Evolutionary conservation across 148 eudicot species (phyloP).

Genomic region (Rhododendron molle): DNA sequence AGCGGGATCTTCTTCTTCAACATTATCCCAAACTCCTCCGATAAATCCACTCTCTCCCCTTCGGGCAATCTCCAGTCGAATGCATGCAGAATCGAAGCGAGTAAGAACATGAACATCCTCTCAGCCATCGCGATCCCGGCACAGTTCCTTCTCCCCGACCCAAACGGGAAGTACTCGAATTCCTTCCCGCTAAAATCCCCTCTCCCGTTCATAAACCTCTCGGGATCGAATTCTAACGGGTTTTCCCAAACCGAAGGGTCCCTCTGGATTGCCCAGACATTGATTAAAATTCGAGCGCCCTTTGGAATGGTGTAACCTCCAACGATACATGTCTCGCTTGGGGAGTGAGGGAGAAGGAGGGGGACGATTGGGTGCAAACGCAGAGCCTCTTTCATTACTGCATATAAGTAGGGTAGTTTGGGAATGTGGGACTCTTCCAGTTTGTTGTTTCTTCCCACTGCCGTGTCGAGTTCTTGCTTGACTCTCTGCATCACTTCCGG

Average conservation of each 20-base stretch:
- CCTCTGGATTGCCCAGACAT: constrained; percentile 55
- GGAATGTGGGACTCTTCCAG: constrained; percentile 62
- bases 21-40: constrained; percentile 63
- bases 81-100: constrained; percentile 57
- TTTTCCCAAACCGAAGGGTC: constrained; percentile 54
- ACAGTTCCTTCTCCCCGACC: constrained; percentile 71
- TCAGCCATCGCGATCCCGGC: constrained; percentile 54
- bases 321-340: constrained; percentile 30
- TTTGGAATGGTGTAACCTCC: constrained; percentile 55
- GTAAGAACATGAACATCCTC: constrained; percentile 40
- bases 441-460: constrained; percentile 34
- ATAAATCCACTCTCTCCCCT: constrained; percentile 40
- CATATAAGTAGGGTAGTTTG: constrained; percentile 43
- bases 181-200: constrained; percentile 47
- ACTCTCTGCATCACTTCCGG: constrained; percentile 42
- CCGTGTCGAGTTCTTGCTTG: constrained; percentile 46
- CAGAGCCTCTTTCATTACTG: constrained; percentile 47
- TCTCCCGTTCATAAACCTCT: constrained; percentile 48
- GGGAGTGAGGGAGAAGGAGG: constrained; percentile 42
- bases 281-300: constrained; percentile 40
- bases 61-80: constrained; percentile 58
- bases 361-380: constrained; percentile 49
- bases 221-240: constrained; percentile 54
- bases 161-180: constrained; percentile 54
- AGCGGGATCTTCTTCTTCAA: constrained; percentile 49